Evolutionary conservation across 2,329 filamentous ascomycete species (phyloP).

Genomic region (Clonostachys chloroleuca): DNA sequence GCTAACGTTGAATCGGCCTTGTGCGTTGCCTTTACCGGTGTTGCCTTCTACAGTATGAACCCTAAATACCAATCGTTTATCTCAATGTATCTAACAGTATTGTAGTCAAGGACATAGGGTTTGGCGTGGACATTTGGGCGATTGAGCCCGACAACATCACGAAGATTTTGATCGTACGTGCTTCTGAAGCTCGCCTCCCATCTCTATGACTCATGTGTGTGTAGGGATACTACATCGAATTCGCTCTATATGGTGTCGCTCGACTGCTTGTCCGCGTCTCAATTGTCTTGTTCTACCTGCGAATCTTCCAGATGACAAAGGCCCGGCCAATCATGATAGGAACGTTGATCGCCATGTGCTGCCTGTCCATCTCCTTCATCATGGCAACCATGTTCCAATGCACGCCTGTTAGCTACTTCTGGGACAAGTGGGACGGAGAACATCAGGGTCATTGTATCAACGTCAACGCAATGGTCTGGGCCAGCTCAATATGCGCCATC

Average conservation of each 20-base stretch:
- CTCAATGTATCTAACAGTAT: no score
- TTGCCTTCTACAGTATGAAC: no score
- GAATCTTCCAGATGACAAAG: slow-evolving; percentile 34
- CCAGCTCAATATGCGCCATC: slow-evolving; percentile 42
- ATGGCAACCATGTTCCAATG: slow-evolving; percentile 39
- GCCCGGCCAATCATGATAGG: slow-evolving; percentile 29
- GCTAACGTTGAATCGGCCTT: no score
- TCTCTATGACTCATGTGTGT: no score
- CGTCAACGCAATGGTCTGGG: slow-evolving; percentile 37
- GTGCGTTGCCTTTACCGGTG: no score
- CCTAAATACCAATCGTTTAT: no score
- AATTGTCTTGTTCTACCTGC: slow-evolving; percentile 44
- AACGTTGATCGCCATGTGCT: slow-evolving; percentile 25
- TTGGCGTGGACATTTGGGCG: slow-evolving; percentile 42
- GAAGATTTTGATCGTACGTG: slow-evolving; percentile 16
- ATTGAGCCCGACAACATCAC: slow-evolving; percentile 30
- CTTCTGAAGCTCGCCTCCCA: no score
- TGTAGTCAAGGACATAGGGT: slow-evolving; percentile 13
- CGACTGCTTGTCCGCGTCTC: slow-evolving; percentile 37
- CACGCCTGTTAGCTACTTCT: slow-evolving; percentile 39
- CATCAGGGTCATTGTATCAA: slow-evolving; percentile 37
- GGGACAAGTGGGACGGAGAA: slow-evolving; percentile 44
- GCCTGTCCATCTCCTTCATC: slow-evolving; percentile 29
- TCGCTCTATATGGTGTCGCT: slow-evolving; percentile 34
- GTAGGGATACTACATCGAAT: slow-evolving; percentile 29